A percentile compares a stretch with the other conserved stretches of the same genome.
These are phyloP conservation scores for Chloranthus sessilifolius DNA, from an alignment of 164 flowering plant species.

Conservation along the genomic window DNA sequence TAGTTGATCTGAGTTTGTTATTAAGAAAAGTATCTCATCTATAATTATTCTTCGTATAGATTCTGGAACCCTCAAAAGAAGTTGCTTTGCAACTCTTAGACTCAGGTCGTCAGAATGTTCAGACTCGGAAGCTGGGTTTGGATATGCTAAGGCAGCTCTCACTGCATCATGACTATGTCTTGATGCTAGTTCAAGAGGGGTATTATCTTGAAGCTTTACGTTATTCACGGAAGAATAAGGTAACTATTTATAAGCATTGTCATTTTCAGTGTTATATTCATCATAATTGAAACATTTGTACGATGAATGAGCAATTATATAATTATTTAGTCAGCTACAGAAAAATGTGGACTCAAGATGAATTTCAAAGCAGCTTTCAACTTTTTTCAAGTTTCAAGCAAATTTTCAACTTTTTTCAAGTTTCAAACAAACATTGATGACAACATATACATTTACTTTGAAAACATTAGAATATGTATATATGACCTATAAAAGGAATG, in stretches of 20 bases:
- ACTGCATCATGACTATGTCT: constrained; percentile 82
- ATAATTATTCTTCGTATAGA: constrained; percentile 32
- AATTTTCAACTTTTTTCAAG: neutral
- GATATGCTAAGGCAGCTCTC: constrained; percentile 85
- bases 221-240: constrained; percentile 81
- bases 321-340: neutral
- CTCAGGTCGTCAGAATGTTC: constrained; percentile 66
- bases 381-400: neutral
- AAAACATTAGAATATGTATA: no score
- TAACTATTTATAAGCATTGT: no score
- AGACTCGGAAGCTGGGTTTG: constrained; percentile 75
- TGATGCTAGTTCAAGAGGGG: constrained; percentile 81
- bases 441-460: no score
- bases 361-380: neutral
- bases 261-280: neutral
- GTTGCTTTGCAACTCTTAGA: constrained; percentile 88
- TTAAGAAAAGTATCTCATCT: neutral
- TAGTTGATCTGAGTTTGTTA: no score
- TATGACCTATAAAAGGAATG: no score
- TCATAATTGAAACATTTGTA: neutral
- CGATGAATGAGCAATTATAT: neutral
- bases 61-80: constrained; percentile 92
- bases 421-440: no score
- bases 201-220: constrained; percentile 91
- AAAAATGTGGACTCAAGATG: neutral